Evolutionary conservation across 2,329 filamentous ascomycete genomes (phyloP).

Genomic region (Lachnellula hyalina): DNA sequence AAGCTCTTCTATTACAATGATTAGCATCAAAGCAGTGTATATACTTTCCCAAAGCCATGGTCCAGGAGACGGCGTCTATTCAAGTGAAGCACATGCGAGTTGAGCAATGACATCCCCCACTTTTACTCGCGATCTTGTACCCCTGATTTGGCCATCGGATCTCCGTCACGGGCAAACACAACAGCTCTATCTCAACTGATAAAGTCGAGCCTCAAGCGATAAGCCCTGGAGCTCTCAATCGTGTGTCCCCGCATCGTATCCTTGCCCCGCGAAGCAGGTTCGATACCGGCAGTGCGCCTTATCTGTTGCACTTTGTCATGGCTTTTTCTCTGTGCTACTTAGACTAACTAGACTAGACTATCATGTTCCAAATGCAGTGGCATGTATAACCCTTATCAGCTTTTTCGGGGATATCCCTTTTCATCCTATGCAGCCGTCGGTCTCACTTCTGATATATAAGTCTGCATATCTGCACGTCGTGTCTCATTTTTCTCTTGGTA

Average conservation of each 20-base stretch:
- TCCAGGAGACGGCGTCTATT: neutral
- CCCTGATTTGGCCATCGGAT: conserved; percentile 3
- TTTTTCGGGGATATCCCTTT: conserved; percentile 1
- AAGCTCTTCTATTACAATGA: no score
- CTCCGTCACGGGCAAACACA: neutral
- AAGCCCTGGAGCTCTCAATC: neutral
- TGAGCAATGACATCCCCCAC: neutral
- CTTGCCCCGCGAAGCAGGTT: neutral
- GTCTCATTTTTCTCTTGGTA: conserved; percentile 1
- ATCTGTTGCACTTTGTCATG: neutral
- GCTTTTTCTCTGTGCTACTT: neutral
- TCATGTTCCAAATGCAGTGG: neutral
- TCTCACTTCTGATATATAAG: neutral
- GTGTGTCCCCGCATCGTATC: neutral
- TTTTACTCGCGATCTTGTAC: conserved; percentile 1
- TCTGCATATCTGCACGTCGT: neutral
- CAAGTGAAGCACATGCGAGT: neutral
- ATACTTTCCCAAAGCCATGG: neutral
- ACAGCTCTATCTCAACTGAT: neutral
- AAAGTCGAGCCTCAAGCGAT: neutral
- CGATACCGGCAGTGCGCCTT: neutral
- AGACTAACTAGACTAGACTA: neutral
- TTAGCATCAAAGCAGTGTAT: neutral
- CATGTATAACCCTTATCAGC: neutral
- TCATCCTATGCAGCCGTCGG: neutral